Percentiles rank a stretch among this genome's conserved stretches.
Evolutionary conservation across 2,329 filamentous ascomycete genomes (phyloP).

Genomic region (Phialocephala subalpina): DNA sequence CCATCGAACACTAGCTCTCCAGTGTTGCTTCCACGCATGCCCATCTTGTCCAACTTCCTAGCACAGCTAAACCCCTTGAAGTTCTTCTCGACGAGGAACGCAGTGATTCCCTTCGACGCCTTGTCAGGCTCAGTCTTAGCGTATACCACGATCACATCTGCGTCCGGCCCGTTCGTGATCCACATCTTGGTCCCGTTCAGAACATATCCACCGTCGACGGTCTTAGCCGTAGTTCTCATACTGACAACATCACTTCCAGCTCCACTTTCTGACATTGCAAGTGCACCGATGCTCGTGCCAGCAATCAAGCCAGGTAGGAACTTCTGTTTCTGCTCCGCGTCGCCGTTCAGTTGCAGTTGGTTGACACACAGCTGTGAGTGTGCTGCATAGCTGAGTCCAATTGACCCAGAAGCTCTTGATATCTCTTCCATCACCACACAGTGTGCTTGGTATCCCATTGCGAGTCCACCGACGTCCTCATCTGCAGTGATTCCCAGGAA

Average conservation of each 20-base stretch:
- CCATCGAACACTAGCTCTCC: slow-evolving; percentile 91
- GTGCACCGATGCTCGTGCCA: slow-evolving; percentile 81
- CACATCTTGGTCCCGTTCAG: slow-evolving; percentile 88
- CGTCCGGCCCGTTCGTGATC: slow-evolving; percentile 98
- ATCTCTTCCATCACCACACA: slow-evolving; percentile 96
- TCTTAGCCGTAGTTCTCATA: slow-evolving; percentile 87
- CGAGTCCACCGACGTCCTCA: slow-evolving; percentile 88
- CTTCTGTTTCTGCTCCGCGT: slow-evolving; percentile 76
- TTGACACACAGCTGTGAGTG: slow-evolving; percentile 98
- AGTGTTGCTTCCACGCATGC: slow-evolving; percentile 97
- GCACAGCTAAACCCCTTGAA: slow-evolving; percentile 83
- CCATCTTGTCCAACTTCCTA: slow-evolving; percentile 95
- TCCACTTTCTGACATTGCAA: slow-evolving; percentile 95
- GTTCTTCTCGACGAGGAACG: slow-evolving; percentile 81
- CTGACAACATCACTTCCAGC: slow-evolving; percentile 93
- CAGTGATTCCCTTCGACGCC: slow-evolving; percentile 90
- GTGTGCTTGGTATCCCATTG: slow-evolving; percentile 96
- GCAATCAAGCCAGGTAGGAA: slow-evolving; percentile 84
- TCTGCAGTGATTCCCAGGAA: slow-evolving; percentile 94
- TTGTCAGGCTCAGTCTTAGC: slow-evolving; percentile 87
- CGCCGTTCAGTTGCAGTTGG: slow-evolving; percentile 91
- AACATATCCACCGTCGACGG: slow-evolving; percentile 84
- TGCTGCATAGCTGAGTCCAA: slow-evolving; percentile 91
- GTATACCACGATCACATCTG: slow-evolving; percentile 94
- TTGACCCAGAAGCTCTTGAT: slow-evolving; percentile 82